phyloP scores from a whole-genome alignment of 176 grass and related monocot species.

The Saccharum spontaneum region DNA sequence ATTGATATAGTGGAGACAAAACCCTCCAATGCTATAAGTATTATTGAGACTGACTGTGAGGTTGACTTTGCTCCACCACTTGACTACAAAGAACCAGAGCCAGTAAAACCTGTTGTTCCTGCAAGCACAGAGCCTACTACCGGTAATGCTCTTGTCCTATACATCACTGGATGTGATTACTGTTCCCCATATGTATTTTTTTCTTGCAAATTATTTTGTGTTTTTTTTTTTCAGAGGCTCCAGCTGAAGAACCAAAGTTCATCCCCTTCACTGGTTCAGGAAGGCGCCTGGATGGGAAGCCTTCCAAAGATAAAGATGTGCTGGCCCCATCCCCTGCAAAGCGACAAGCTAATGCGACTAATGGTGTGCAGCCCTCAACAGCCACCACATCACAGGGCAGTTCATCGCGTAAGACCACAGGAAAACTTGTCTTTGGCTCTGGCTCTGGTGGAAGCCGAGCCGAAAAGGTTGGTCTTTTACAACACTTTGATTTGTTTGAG shows the following conservation, averaged over 20 bases:
- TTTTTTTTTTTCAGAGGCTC: slow-evolving; percentile 47
- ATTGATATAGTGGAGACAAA: slow-evolving; percentile 99
- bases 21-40: slow-evolving; percentile 84
- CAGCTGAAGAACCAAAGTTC: slow-evolving; percentile 79
- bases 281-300: slow-evolving; percentile 79
- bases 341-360: slow-evolving; percentile 47
- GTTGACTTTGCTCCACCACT: slow-evolving; percentile 99
- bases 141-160: slow-evolving; percentile 41
- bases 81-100: slow-evolving; percentile 87
- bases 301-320: slow-evolving; percentile 50
- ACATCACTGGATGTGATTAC: not conserved
- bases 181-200: not conserved
- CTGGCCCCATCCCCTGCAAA: slow-evolving; percentile 49
- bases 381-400: slow-evolving; percentile 46
- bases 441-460: slow-evolving; percentile 60
- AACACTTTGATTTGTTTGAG: not conserved
- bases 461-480: slow-evolving; percentile 63
- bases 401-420: slow-evolving; percentile 47
- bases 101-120: slow-evolving; percentile 51
- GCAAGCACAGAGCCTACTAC: slow-evolving; percentile 18
- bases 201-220: not conserved
- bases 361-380: slow-evolving; percentile 46
- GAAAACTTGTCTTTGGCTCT: slow-evolving; percentile 92
- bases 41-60: slow-evolving; percentile 99
- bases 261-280: slow-evolving; percentile 70